Evolutionary conservation across 345 rosid species (phyloP), one percentile per base, ranked within the genome.

Genomic region (Gossypium turneri): DNA sequence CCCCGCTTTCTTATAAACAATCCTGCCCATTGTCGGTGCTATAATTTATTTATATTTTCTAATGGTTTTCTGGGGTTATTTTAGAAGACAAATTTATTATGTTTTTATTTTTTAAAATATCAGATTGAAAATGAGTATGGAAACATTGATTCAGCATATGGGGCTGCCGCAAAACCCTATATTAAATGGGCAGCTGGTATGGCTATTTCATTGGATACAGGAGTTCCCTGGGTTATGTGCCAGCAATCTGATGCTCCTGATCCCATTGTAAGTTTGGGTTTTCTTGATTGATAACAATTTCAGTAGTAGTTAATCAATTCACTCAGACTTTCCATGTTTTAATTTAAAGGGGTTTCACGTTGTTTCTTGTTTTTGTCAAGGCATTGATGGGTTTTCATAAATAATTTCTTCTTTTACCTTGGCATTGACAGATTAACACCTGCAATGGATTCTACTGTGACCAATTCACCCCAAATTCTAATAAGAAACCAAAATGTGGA

Each of bases 81-180:
- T 65, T 55, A 19, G 11, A 56, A 63, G 34, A 22, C 22, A 27
- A 12, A 12, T 12, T 20, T 0, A n/a, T 47, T 24, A 12, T 67
- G 9, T 20, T 13, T 12, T 4, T 19, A 24, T 5, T 67, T 66
- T 22, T 2, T 48, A 0, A 10, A 12, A 1, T 82, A 47, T 52
- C 81, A 94, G 98, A 94, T 94, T 84, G 98, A 94, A 86, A 94
- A 94, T 82, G 98, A 92, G 81, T 94, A 94, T 58, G 98, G 98
- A 3, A 91, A 90, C 83, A 65, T 94, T 79, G 92, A 79, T 67
- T 76, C 88, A 2, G 60, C 86, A 2, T 94, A 82, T 81, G 98
- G 98, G 22, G 52, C 94, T 13, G 94, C 90, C 38, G 98, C 78
- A 22, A 90, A 90, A 75, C 76, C 87, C 45, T 92, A 94, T 70